These are phyloP conservation scores for Turnera subulata DNA, from an alignment of 345 rosid genomes.

Conservation along the genomic window DNA sequence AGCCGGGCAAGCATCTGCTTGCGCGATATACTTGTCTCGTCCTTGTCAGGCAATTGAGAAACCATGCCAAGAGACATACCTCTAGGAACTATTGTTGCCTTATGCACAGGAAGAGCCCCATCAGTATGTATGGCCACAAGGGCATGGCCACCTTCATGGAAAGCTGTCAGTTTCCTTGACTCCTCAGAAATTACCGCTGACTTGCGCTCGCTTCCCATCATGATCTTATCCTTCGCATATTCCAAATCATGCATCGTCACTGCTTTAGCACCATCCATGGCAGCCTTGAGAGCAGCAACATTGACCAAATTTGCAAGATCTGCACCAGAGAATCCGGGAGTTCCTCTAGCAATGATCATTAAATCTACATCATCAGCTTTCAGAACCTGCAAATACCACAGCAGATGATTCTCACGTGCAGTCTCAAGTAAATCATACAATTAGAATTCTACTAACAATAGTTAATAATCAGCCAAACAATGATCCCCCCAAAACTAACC, in stretches of 20 bases:
- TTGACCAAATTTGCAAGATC: slow-evolving; percentile 90
- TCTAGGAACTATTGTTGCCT: slow-evolving; percentile 93
- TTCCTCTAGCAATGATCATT: slow-evolving; percentile 93
- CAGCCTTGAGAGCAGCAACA: slow-evolving; percentile 91
- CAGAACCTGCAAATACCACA: slow-evolving; percentile 51
- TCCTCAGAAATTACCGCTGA: slow-evolving; percentile 88
- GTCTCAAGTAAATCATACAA: too few species aligned
- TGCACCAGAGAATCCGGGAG: slow-evolving; percentile 97
- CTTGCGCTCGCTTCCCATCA: slow-evolving; percentile 98
- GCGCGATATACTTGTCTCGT: slow-evolving; percentile 60
- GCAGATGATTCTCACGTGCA: slow-evolving; percentile 1
- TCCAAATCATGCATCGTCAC: slow-evolving; percentile 91
- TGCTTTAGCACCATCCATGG: slow-evolving; percentile 90
- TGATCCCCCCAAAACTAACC: too few species aligned
- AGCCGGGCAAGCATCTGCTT: slow-evolving; percentile 97
- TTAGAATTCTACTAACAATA: too few species aligned
- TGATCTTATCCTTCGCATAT: slow-evolving; percentile 87
- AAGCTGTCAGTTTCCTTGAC: slow-evolving; percentile 71
- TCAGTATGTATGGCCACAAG: slow-evolving; percentile 89
- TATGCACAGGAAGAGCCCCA: slow-evolving; percentile 92
- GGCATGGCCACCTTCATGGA: slow-evolving; percentile 98
- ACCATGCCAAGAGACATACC: slow-evolving; percentile 98
- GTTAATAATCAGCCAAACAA: too few species aligned
- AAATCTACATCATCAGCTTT: slow-evolving; percentile 89
- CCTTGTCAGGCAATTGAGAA: slow-evolving; percentile 81